phyloP scores from a whole-genome alignment of 2,329 filamentous ascomycete species.

The Dactylonectria macrodidyma region DNA sequence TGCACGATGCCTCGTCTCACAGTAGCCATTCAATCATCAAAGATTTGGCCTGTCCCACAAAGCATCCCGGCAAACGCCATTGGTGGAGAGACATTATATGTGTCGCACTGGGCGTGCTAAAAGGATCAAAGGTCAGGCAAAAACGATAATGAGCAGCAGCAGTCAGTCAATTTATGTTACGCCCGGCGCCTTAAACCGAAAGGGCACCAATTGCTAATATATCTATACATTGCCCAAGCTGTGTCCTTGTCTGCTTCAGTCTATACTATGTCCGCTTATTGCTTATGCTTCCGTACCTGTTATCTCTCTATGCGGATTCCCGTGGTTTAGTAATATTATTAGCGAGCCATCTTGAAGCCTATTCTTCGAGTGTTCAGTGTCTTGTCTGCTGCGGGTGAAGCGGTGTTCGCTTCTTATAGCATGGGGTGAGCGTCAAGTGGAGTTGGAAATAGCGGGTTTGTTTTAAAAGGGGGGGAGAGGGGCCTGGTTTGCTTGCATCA shows the following conservation, averaged over 20 bases:
- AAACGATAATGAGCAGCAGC: slow-evolving; percentile 1
- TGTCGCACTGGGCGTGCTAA: no score
- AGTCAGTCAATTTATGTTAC: background rate
- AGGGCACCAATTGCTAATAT: slow-evolving; percentile 12
- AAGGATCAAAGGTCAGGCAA: no score
- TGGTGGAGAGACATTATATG: no score
- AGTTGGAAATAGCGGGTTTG: no score
- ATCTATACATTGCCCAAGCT: slow-evolving; percentile 15
- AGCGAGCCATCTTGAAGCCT: slow-evolving; percentile 15
- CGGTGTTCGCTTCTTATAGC: no score
- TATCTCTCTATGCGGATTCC: slow-evolving; percentile 5
- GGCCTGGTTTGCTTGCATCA: no score
- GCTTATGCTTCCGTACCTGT: background rate
- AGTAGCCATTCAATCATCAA: slow-evolving; percentile 1
- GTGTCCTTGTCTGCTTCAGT: slow-evolving; percentile 11
- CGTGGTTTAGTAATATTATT: slow-evolving; percentile 14
- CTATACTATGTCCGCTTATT: background rate
- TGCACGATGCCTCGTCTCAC: background rate
- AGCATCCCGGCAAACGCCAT: no score
- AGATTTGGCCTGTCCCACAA: background rate
- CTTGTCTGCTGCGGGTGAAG: background rate
- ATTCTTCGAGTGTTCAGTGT: slow-evolving; percentile 20
- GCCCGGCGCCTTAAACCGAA: slow-evolving; percentile 8
- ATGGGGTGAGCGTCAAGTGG: no score
- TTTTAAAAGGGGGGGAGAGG: no score